phyloP scores from a whole-genome alignment of 2,329 filamentous ascomycete genomes.

The Clarireedia sp. region DNA sequence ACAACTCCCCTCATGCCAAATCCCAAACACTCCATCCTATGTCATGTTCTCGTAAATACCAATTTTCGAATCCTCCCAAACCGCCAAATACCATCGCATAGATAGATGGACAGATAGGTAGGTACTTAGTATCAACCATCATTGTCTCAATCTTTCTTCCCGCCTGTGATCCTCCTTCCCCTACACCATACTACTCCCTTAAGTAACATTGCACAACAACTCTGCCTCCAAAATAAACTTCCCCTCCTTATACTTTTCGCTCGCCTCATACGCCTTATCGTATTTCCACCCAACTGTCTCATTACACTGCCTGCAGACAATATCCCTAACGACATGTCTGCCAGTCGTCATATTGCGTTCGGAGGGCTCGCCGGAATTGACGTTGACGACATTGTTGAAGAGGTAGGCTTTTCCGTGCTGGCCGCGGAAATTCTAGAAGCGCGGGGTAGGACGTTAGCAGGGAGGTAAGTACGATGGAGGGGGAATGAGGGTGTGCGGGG shows the following conservation, averaged over 20 bases:
- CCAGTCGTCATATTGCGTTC: slow-evolving; percentile 99
- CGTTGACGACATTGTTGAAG: slow-evolving; percentile 90
- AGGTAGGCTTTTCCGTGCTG: slow-evolving; percentile 98
- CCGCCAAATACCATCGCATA: no score
- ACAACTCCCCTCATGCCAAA: no score
- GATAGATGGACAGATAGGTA: no score
- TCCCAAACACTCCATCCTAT: no score
- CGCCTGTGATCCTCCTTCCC: neutral
- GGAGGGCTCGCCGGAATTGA: slow-evolving; percentile 71
- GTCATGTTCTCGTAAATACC: no score
- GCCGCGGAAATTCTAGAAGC: slow-evolving; percentile 81
- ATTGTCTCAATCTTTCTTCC: neutral
- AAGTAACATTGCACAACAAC: slow-evolving; percentile 70
- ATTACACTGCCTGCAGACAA: slow-evolving; percentile 82
- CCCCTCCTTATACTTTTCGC: slow-evolving; percentile 97
- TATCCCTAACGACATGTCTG: slow-evolving; percentile 87
- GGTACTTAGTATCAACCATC: neutral
- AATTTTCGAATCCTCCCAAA: no score
- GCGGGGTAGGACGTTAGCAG: neutral
- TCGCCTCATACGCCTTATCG: slow-evolving; percentile 86
- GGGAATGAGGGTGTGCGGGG: neutral
- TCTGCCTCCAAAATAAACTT: slow-evolving; percentile 96
- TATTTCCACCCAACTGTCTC: slow-evolving; percentile 98
- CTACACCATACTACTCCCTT: neutral
- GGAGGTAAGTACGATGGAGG: neutral